phyloP scores from a whole-genome alignment of 345 rosid genomes.

The Arabidopsis thaliana region TAIR10.1 NC_003074.8:4159001-4159500 shows the following conservation, averaged over 20 bases:
- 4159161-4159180: conserved; percentile 95
- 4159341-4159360: conserved; percentile 93
- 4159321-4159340: conserved; percentile 68
- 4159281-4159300: background rate
- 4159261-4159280: conserved; percentile 19
- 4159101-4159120: conserved; percentile 21
- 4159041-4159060: conserved; percentile 98
- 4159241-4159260: conserved; percentile 61
- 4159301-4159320: background rate
- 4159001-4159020: conserved; percentile 93
- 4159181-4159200: conserved; percentile 89
- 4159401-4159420: conserved; percentile 72
- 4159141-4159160: conserved; percentile 93
- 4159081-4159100: conserved; percentile 31
- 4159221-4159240: conserved; percentile 87
- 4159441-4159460: conserved; percentile 84
- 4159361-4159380: conserved; percentile 89
- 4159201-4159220: conserved; percentile 76
- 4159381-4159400: conserved; percentile 98
- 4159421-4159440: conserved; percentile 80
- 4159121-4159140: conserved; percentile 9
- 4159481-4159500: conserved; percentile 54
- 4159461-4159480: conserved; percentile 69
- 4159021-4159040: conserved; percentile 93
- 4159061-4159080: conserved; percentile 27